phyloP scores from a whole-genome alignment of 148 eudicot species.

The Cornus suecica region DNA sequence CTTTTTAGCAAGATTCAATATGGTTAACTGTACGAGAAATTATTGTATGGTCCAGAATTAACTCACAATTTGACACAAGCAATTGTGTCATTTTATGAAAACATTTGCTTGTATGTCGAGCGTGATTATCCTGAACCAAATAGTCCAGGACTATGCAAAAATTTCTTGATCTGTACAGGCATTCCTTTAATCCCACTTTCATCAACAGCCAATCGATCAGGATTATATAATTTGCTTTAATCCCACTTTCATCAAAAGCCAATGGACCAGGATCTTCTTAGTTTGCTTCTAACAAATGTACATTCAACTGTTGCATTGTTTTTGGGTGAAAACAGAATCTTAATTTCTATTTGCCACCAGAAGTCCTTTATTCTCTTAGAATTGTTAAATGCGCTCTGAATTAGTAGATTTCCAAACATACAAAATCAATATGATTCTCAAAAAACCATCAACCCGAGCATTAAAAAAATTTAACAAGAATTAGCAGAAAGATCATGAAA shows the following conservation, averaged over 20 bases:
- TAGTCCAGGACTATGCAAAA: no score
- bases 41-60: no score
- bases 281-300: not conserved
- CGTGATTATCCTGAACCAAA: no score
- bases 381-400: not conserved
- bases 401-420: not conserved
- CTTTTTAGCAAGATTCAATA: not conserved
- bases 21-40: not conserved
- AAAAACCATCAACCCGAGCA: conserved; percentile 6
- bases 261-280: not conserved
- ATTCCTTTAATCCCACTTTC: not conserved
- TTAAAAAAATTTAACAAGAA: not conserved
- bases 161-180: not conserved
- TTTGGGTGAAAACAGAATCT: no score
- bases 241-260: not conserved
- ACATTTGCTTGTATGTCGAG: no score
- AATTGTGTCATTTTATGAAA: no score
- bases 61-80: no score
- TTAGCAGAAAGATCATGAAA: not conserved
- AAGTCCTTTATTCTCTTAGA: not conserved
- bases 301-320: not conserved
- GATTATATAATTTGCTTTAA: not conserved
- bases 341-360: not conserved
- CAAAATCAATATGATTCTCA: not conserved
- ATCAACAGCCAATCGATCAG: not conserved